phyloP scores from a whole-genome alignment of 2,329 filamentous ascomycete species.

The Epicoccum sorghinum region DNA sequence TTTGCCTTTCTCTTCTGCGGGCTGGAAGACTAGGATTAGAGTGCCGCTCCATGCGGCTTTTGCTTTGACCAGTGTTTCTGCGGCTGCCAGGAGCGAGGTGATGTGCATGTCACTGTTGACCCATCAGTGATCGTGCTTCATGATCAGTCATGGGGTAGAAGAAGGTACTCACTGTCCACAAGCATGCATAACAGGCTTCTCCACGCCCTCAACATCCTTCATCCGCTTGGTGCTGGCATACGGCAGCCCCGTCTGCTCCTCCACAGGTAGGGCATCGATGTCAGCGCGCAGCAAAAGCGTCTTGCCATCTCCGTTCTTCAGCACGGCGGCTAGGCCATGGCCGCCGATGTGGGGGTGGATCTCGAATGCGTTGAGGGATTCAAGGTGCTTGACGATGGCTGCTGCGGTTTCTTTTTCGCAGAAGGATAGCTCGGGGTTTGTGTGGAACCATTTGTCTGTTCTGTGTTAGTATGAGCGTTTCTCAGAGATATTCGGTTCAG shows the following conservation, averaged over 20 bases:
- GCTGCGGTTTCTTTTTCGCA: constrained; percentile 43
- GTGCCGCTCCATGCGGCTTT: constrained; percentile 65
- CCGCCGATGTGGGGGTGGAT: constrained; percentile 63
- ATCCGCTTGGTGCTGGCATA: constrained; percentile 61
- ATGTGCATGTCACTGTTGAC: constrained; percentile 62
- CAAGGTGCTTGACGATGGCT: constrained; percentile 36
- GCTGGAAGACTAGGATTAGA: constrained; percentile 69
- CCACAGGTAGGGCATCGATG: constrained; percentile 65
- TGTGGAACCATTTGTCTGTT: constrained; percentile 44
- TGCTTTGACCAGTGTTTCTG: constrained; percentile 55
- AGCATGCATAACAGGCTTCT: constrained; percentile 69
- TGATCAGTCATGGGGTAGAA: neutral
- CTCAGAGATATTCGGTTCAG: too few relatives aligned
- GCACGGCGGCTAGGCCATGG: constrained; percentile 62
- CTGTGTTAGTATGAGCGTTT: neutral
- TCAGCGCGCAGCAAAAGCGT: constrained; percentile 66
- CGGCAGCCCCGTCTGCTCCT: constrained; percentile 60
- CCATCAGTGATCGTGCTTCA: neutral
- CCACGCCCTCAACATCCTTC: constrained; percentile 54
- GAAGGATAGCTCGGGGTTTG: constrained; percentile 45
- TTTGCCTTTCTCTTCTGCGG: constrained; percentile 67
- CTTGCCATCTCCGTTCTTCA: constrained; percentile 61
- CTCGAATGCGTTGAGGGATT: constrained; percentile 46
- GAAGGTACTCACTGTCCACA: constrained; percentile 57
- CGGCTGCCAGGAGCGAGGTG: constrained; percentile 61